phyloP scores from a whole-genome alignment of 1,139 yeast species.

The Nakaseomyces bracarensis region DNA sequence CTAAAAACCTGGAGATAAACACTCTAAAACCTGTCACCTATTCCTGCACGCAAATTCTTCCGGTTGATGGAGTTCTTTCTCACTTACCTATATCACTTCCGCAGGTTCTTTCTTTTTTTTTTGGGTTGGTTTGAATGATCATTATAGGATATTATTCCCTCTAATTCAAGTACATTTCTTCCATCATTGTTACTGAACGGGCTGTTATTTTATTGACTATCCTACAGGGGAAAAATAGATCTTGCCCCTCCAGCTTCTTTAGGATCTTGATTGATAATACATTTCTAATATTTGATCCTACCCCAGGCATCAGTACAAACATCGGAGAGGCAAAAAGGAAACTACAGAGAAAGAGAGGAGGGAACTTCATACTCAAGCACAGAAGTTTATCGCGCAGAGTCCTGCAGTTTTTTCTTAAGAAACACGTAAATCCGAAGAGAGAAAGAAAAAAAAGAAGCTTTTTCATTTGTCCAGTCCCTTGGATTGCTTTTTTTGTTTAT shows the following conservation, averaged over 20 bases:
- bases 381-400: background rate
- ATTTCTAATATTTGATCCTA: background rate
- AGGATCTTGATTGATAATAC: background rate
- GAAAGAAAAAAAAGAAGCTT: background rate
- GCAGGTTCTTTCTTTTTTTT: too few species aligned
- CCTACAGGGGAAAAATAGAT: background rate
- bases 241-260: background rate
- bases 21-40: background rate
- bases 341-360: background rate
- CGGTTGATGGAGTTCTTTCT: too few species aligned
- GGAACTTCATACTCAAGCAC: background rate
- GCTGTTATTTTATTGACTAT: background rate
- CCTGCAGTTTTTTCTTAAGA: background rate
- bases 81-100: too few species aligned
- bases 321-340: background rate
- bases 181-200: too few species aligned
- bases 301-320: background rate
- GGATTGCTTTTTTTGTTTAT: background rate
- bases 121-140: too few species aligned
- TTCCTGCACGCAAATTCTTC: too few species aligned
- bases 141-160: too few species aligned
- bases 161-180: too few species aligned
- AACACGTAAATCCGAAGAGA: background rate
- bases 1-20: slow-evolving; percentile 3
- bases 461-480: background rate